Evolutionary conservation across 169 alveolate genomes (phyloP).

Genomic region (Plasmodium berghei): DNA sequence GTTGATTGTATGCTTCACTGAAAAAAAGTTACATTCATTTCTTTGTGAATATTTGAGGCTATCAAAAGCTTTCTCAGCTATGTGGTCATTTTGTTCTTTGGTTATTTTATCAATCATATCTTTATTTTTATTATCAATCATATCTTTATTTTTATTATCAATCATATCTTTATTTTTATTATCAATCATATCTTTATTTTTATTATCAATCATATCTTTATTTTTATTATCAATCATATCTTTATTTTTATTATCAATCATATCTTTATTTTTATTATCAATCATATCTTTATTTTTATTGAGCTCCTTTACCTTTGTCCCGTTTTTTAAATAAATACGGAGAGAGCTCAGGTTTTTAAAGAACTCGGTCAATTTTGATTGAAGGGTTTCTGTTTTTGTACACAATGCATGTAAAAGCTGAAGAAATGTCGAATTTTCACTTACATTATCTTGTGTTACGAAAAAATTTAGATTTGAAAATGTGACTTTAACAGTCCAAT

Average conservation of each 20-base stretch:
- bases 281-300: no score
- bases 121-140: not conserved
- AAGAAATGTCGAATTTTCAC: constrained; percentile 19
- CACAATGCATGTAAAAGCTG: not conserved
- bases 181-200: no score
- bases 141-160: no score
- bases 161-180: no score
- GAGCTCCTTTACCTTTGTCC: not conserved
- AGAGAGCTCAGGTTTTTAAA: constrained; percentile 13
- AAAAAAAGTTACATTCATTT: not conserved
- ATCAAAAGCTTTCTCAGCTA: not conserved
- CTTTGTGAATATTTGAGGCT: not conserved
- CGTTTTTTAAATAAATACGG: not conserved
- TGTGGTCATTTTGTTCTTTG: not conserved
- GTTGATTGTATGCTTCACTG: not conserved
- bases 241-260: no score
- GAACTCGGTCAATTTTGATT: not conserved
- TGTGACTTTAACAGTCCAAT: constrained; percentile 34
- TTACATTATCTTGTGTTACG: not conserved
- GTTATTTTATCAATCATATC: not conserved
- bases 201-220: no score
- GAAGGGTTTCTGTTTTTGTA: constrained; percentile 2
- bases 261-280: no score
- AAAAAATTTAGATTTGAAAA: constrained; percentile 13
- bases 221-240: no score